phyloP scores from a whole-genome alignment of 179 eudicot species.

The Camellia oleifera region DNA sequence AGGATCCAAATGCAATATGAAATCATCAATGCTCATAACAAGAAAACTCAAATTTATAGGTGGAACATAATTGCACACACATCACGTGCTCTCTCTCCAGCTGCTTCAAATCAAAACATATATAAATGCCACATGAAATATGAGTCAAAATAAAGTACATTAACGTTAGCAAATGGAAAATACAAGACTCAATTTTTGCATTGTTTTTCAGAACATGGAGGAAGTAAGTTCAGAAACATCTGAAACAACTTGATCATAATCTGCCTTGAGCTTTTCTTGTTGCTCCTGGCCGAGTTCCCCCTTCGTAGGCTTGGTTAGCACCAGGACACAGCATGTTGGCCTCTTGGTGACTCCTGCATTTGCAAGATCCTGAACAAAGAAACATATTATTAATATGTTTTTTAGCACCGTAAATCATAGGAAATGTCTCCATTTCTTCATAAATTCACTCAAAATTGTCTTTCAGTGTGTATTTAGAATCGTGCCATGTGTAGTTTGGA shows the following conservation, averaged over 20 bases:
- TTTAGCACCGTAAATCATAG: too few relatives aligned
- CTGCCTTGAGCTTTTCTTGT: constrained; percentile 64
- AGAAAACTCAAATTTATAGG: too few relatives aligned
- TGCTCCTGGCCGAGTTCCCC: constrained; percentile 69
- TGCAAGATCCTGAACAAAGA: constrained; percentile 71
- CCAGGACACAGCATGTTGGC: constrained; percentile 90
- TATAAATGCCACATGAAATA: not conserved
- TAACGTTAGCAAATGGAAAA: not conserved
- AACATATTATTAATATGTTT: not conserved
- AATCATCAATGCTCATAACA: not conserved
- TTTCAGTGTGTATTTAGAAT: too few relatives aligned
- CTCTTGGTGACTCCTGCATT: constrained; percentile 92
- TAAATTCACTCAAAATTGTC: too few relatives aligned
- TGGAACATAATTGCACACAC: too few relatives aligned
- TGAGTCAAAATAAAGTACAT: not conserved
- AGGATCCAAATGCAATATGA: too few relatives aligned
- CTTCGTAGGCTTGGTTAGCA: constrained; percentile 72
- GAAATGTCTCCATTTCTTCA: too few relatives aligned
- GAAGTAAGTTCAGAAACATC: constrained; percentile 55
- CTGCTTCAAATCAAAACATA: not conserved
- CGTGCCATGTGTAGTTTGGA: too few relatives aligned
- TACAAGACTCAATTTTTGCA: not conserved
- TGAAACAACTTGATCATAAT: constrained; percentile 56
- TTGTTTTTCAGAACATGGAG: constrained; percentile 44
- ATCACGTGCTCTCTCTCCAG: not conserved